Evolutionary conservation across 1,284 basidiomycete genomes (phyloP).

Genomic region (Stygiomarasmius scandens): DNA sequence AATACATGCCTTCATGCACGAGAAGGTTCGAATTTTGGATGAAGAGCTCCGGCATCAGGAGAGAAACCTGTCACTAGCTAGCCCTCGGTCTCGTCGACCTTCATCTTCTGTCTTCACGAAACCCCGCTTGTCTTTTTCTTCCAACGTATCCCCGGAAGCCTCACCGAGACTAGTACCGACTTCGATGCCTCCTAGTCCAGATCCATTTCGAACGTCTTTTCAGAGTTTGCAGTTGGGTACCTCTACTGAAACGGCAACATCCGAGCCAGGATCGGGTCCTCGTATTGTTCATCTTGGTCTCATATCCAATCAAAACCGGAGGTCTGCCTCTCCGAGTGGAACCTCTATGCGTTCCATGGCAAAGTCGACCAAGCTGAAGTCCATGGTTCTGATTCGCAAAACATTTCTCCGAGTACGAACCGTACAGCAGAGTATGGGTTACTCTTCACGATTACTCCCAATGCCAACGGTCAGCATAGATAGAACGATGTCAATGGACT

Average conservation of each 20-base stretch:
- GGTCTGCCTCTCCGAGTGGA: constrained; percentile 38
- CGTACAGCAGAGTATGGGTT: constrained; percentile 66
- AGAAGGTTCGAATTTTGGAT: constrained; percentile 57
- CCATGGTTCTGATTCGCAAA: constrained; percentile 47
- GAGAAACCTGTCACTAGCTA: constrained; percentile 24
- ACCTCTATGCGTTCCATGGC: constrained; percentile 28
- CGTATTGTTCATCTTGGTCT: constrained; percentile 68
- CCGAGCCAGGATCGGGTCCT: constrained; percentile 31
- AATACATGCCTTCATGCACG: constrained; percentile 63
- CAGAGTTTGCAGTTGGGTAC: background rate
- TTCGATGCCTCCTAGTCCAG: constrained; percentile 25
- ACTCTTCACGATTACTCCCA: constrained; percentile 51
- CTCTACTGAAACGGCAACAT: background rate
- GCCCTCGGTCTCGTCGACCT: constrained; percentile 42
- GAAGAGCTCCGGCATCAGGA: constrained; percentile 44
- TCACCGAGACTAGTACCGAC: constrained; percentile 44
- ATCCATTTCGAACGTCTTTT: constrained; percentile 3
- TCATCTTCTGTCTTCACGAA: constrained; percentile 41
- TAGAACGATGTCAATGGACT: background rate
- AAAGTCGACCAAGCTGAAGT: constrained; percentile 47
- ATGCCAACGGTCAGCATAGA: constrained; percentile 33
- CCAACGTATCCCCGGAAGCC: constrained; percentile 46
- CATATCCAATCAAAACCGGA: constrained; percentile 37
- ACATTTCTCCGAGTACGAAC: constrained; percentile 64
- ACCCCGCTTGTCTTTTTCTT: constrained; percentile 21